phyloP scores from a whole-genome alignment of 2,329 filamentous ascomycete genomes.

The Beauveria australis region DNA sequence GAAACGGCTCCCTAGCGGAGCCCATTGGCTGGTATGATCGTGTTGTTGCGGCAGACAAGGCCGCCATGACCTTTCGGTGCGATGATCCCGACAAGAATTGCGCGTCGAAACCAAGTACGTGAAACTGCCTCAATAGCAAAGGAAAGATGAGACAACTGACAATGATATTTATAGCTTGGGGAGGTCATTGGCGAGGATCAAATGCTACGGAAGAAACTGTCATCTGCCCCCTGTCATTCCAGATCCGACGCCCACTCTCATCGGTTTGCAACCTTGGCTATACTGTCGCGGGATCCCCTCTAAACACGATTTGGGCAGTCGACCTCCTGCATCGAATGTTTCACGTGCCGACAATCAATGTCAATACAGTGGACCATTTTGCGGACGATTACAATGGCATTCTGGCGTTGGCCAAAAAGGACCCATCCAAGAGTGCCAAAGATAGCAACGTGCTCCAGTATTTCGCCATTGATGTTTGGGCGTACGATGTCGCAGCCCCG shows the following conservation, averaged over 20 bases:
- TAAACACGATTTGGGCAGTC: constrained; percentile 56
- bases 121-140: background rate
- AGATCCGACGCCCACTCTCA: constrained; percentile 46
- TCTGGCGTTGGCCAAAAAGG: constrained; percentile 40
- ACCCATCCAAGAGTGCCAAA: constrained; percentile 38
- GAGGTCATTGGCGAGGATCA: constrained; percentile 57
- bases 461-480: constrained; percentile 61
- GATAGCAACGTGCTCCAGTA: constrained; percentile 59
- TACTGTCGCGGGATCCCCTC: constrained; percentile 45
- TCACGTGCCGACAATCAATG: constrained; percentile 53
- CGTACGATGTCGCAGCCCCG: constrained; percentile 55
- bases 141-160: background rate
- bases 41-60: constrained; percentile 49
- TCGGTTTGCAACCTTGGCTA: constrained; percentile 56
- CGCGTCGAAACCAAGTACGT: constrained; percentile 34
- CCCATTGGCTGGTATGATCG: constrained; percentile 56
- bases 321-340: constrained; percentile 61
- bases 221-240: constrained; percentile 57
- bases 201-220: constrained; percentile 61
- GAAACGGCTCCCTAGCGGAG: constrained; percentile 46
- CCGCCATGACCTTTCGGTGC: constrained; percentile 54
- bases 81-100: constrained; percentile 63
- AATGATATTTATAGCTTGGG: constrained; percentile 42
- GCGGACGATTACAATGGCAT: constrained; percentile 49
- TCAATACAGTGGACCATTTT: constrained; percentile 54